These are phyloP conservation scores for Metschnikowia baotianmanensis DNA, from an alignment of 805 yeast species.

Conservation along the genomic window DNA sequence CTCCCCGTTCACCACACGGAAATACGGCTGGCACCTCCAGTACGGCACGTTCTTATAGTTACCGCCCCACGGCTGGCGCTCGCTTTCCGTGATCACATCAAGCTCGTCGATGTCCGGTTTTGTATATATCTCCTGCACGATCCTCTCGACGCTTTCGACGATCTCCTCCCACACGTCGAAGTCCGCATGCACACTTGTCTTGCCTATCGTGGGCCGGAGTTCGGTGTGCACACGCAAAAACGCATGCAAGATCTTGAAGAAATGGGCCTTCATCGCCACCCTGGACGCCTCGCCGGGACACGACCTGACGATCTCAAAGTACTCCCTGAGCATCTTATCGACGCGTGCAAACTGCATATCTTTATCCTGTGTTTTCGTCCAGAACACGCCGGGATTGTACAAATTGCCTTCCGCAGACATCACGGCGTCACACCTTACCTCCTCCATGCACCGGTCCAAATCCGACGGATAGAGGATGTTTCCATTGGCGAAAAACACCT, in stretches of 20 bases:
- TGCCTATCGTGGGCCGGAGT: constrained; percentile 70
- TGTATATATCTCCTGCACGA: constrained; percentile 56
- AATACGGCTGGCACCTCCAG: constrained; percentile 96
- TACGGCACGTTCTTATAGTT: constrained; percentile 78
- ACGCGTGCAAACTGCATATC: constrained; percentile 82
- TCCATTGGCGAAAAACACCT: constrained; percentile 93
- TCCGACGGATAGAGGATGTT: constrained; percentile 90
- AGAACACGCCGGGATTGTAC: constrained; percentile 89
- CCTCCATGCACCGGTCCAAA: constrained; percentile 61
- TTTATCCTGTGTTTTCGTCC: constrained; percentile 47
- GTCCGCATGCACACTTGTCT: constrained; percentile 38
- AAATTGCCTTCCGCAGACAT: constrained; percentile 98
- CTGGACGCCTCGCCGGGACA: constrained; percentile 70
- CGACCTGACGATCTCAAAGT: constrained; percentile 72
- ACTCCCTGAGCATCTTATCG: constrained; percentile 79
- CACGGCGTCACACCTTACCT: constrained; percentile 78
- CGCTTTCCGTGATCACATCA: constrained; percentile 58
- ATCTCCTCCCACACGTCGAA: constrained; percentile 46
- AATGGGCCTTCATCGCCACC: constrained; percentile 86
- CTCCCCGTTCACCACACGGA: constrained; percentile 83
- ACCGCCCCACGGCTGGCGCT: constrained; percentile 72
- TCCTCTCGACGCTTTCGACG: constrained; percentile 63
- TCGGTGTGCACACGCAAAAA: constrained; percentile 76
- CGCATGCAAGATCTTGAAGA: constrained; percentile 82
- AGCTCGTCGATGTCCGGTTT: constrained; percentile 50